Base-by-base conservation (phyloP, 2,329 filamentous ascomycete species). In the Cordyceps farinosa region DNA sequence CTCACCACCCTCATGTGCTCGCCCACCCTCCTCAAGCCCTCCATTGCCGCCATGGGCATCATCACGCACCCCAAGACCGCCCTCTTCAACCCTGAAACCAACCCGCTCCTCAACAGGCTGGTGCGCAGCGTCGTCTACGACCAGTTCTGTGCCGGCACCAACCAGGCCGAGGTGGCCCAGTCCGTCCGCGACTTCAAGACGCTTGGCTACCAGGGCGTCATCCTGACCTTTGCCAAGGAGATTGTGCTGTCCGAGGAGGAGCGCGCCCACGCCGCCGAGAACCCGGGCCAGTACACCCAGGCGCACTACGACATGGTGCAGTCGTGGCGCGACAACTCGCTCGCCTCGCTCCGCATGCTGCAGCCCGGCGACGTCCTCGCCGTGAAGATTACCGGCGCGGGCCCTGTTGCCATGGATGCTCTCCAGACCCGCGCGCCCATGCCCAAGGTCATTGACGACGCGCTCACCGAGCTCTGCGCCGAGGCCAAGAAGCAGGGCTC, bases 381-480 rank as follows among this genome's bases (percentile, higher is more conserved):
- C 1, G 72, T 87, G 63, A 88, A 87, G 72, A 91, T 92, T 79
- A 91, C 88, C 1, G 91, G 91, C 11, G 89, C 91, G 29, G 91
- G 91, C 36, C 80, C 82, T 13, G 82, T 89, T 66, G 87, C 89
- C 4, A 81, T 91, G 45, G 82, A 84, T 61, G 79, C 84, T 51
- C 81, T 92, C 29, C 81, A 85, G 48, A 79, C 83, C 54, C 81
- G 85, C 52, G 76, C 84, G 15, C 78, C 82, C 2, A 88, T 90
- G 1, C 83, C 84, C 0, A 76, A 80, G 6, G 80, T 82, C 3
- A 85, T 95, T 69, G 81, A 84, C 30, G 74, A 80, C 2, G 88
- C 89, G 10, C 88, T 94, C 64, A 83, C 88, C 66, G 79, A 84
- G 56, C 85, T 93, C 63, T 93, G 90, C 75, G 78, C 85, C 48